A percentile compares a stretch with the other conserved stretches of the same genome.
Evolutionary conservation across 768 basidiomycete species (phyloP).

Genomic region (Lentinula guzmanii): DNA sequence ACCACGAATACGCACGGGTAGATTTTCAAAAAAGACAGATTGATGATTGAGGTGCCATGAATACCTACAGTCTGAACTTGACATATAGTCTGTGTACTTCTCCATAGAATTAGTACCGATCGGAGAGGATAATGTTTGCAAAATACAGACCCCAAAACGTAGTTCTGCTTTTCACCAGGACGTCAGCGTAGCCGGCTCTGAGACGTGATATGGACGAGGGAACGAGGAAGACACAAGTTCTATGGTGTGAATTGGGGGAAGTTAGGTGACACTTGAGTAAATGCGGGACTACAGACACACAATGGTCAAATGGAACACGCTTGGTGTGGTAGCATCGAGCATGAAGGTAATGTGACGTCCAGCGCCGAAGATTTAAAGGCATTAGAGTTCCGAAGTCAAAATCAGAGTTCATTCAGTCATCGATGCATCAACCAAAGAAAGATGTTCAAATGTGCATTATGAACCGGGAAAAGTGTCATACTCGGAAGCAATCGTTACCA

Average conservation of each 20-base stretch:
- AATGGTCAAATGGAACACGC: background rate
- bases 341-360: slow-evolving; percentile 4
- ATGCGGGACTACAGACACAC: background rate
- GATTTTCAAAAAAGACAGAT: too few relatives aligned
- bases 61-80: background rate
- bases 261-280: slow-evolving; percentile 2
- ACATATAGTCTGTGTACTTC: background rate
- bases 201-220: background rate
- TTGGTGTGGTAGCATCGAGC: background rate
- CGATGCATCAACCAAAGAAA: background rate
- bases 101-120: background rate
- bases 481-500: background rate
- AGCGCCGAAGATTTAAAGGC: background rate
- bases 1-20: background rate
- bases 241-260: background rate
- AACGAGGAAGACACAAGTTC: background rate
- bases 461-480: background rate
- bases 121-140: background rate
- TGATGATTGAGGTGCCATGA: background rate
- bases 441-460: background rate
- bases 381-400: slow-evolving; percentile 2
- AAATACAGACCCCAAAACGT: slow-evolving; percentile 2
- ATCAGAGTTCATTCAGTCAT: background rate
- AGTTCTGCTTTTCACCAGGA: slow-evolving; percentile 1
- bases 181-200: background rate